phyloP scores from a whole-genome alignment of 495 filamentous ascomycete genomes.

The Tuber umbilicatum region DNA sequence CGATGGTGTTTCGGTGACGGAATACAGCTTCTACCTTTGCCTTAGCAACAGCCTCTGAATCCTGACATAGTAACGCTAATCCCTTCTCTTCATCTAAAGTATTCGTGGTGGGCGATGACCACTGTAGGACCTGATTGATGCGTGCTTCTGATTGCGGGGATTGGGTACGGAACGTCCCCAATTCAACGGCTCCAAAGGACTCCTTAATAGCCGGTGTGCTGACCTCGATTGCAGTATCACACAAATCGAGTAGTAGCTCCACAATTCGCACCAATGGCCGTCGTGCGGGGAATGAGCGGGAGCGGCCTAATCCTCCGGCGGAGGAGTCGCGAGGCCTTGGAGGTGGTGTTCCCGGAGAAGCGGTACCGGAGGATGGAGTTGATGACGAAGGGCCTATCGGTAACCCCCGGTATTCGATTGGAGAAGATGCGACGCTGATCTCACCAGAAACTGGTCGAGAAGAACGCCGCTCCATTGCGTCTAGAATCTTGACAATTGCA shows the following conservation, averaged over 20 bases:
- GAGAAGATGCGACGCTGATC: conserved; percentile 46
- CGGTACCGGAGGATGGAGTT: conserved; percentile 53
- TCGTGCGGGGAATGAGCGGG: conserved; percentile 77
- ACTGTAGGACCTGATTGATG: conserved; percentile 85
- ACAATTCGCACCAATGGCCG: conserved; percentile 86
- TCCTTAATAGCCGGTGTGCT: conserved; percentile 89
- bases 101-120: conserved; percentile 85
- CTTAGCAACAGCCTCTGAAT: conserved; percentile 74
- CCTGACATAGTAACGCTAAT: conserved; percentile 73
- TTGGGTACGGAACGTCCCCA: conserved; percentile 73
- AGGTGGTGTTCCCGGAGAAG: conserved; percentile 61
- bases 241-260: conserved; percentile 87
- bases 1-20: conserved; percentile 84
- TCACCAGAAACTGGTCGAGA: conserved; percentile 59
- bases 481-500: conserved; percentile 89
- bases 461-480: conserved; percentile 77
- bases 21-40: conserved; percentile 88
- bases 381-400: conserved; percentile 75
- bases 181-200: conserved; percentile 53
- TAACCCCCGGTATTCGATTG: conserved; percentile 85
- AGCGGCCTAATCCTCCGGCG: conserved; percentile 59
- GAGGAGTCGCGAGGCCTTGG: conserved; percentile 75
- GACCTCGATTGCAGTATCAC: conserved; percentile 92
- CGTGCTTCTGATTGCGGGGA: conserved; percentile 92
- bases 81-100: conserved; percentile 94